These are phyloP conservation scores for Eucalyptus rudis DNA, from an alignment of 345 rosid genomes.

Conservation along the genomic window DNA sequence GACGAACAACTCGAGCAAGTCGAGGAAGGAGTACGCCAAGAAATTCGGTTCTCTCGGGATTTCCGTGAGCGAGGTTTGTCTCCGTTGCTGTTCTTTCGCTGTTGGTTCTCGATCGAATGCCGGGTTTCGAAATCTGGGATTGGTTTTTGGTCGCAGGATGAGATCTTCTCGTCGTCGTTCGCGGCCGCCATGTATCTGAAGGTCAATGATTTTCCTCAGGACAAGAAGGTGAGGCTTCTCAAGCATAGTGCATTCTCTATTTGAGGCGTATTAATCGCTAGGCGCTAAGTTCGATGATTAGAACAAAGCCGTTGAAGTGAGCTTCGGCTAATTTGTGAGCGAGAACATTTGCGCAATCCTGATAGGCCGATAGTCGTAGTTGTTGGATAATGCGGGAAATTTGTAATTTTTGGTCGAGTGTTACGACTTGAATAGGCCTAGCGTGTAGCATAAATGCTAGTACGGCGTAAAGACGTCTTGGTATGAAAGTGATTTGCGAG, in stretches of 20 bases:
- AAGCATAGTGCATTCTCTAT: background rate
- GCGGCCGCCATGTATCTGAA: conserved; percentile 92
- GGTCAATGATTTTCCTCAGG: conserved; percentile 50
- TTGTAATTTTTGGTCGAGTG: background rate
- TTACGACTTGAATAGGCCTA: background rate
- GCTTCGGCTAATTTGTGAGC: background rate
- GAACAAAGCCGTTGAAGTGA: background rate
- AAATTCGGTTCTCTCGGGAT: conserved; percentile 70
- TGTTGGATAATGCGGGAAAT: background rate
- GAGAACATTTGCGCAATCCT: background rate
- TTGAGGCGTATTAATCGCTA: background rate
- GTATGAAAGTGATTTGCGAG: background rate
- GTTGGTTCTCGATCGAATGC: background rate
- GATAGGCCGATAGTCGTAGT: background rate
- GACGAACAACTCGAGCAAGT: conserved; percentile 74
- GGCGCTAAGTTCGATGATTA: background rate
- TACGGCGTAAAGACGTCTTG: background rate
- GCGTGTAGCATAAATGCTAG: background rate
- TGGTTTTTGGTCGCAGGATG: conserved; percentile 31
- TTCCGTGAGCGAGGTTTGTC: conserved; percentile 51
- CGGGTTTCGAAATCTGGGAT: background rate
- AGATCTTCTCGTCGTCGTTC: conserved; percentile 84
- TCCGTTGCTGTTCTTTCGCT: background rate
- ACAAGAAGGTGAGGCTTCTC: conserved; percentile 51
- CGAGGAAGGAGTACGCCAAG: conserved; percentile 53